Evolutionary conservation across 805 yeast genomes (phyloP).

Genomic region (Cyberlindnera misumaiensis): DNA sequence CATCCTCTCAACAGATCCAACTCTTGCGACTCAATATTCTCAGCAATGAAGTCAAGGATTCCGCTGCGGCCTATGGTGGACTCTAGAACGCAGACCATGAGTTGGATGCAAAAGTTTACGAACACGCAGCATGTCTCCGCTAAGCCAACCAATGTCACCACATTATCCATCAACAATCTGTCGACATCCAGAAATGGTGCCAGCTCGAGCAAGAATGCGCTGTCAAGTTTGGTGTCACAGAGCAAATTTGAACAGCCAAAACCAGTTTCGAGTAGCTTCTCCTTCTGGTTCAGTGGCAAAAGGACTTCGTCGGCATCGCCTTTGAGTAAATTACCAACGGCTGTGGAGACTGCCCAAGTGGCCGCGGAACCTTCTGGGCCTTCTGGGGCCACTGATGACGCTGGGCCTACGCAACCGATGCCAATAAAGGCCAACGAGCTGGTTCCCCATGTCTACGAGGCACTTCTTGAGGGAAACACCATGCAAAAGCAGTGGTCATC

Average conservation of each 20-base stretch:
- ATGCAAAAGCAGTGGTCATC: conserved; percentile 13
- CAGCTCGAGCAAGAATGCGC: conserved; percentile 5
- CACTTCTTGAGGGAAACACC: not conserved
- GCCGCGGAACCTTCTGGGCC: no score
- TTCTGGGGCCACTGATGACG: no score
- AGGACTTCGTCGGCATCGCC: not conserved
- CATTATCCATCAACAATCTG: conserved; percentile 5
- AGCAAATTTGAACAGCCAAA: conserved; percentile 1
- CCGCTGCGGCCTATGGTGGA: conserved; percentile 17
- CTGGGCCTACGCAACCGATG: not conserved
- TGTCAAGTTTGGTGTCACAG: conserved; percentile 12
- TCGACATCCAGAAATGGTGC: conserved; percentile 3
- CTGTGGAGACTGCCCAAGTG: no score
- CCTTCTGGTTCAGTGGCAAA: conserved; percentile 10
- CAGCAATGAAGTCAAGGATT: conserved; percentile 17
- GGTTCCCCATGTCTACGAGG: not conserved
- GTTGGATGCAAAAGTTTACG: conserved; percentile 21
- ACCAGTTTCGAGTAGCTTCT: conserved; percentile 5
- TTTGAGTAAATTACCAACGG: no score
- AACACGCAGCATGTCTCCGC: conserved; percentile 2
- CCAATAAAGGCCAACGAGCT: not conserved
- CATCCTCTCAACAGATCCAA: conserved; percentile 24
- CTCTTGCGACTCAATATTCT: conserved; percentile 24
- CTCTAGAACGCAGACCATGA: conserved; percentile 19
- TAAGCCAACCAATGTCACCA: conserved; percentile 5